Base-by-base conservation (phyloP, 805 yeast species). In the Kuraishia piskuri region DNA sequence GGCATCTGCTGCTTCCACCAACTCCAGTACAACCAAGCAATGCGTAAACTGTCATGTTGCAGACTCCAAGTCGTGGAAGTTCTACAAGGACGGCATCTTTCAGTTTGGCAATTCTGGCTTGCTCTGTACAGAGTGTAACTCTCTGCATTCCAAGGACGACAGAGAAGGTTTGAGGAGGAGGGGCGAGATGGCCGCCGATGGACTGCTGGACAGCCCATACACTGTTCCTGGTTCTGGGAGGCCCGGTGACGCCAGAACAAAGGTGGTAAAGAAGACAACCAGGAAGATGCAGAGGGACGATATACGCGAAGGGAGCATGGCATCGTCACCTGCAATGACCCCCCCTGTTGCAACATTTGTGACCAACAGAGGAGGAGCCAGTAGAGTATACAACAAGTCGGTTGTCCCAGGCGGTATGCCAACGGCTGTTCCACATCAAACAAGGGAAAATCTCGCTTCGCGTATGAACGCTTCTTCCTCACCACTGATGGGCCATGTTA, bases 41-140 rank as follows among this genome's bases (percentile, higher is more conserved):
- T 68, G 72, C 53, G 57, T 68, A 46, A 68, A 68, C 53, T 68
- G 72, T 56, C 56, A 63, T 2, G 58, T 65, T 8, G 56, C 55
- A 1, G 53, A 63, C 2, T 56, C 62, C 51, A 68, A 66, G 3
- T 70, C 70, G 17, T 68, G 63, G 57, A 68, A 62, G 53, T 68
- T 61, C 49, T 61, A 64, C 54, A 62, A 59, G 26, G 67, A 63
- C 22, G 72, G 72, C 2, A 60, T 68, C 7, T 68, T 65, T 50
- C 68, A 67, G 55, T 61, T 61, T 50, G 71, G 68, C 10, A 68
- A 68, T 56, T 59, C 71, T 1, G 72, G 72, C 1, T 57, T 61
- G n/a, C 55, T 68, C 36, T 68, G 72, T 53, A 22, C 53, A 31
- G 57, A 60, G 20, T 68, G 72, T 50, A 62, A 66, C 22, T 56